Evolutionary conservation across 2,329 filamentous ascomycete genomes (phyloP).

Genomic region (Helotiales sp.): DNA sequence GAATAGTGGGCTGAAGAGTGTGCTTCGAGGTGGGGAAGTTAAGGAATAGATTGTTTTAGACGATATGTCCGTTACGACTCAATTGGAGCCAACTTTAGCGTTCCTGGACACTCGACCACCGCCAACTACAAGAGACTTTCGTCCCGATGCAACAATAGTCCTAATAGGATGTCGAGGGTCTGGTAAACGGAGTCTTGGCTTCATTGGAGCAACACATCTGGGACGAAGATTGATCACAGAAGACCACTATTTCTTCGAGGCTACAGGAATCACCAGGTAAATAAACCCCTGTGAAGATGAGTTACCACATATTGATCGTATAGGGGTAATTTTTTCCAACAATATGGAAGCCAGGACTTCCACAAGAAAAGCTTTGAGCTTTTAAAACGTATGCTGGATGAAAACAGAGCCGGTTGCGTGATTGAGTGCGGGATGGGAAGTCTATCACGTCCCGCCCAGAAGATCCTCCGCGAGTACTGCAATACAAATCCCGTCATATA

Average conservation of each 20-base stretch:
- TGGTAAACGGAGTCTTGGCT: conserved; percentile 73
- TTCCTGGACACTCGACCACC: conserved; percentile 23
- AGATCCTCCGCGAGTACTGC: conserved; percentile 62
- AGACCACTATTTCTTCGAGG: conserved; percentile 66
- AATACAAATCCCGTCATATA: conserved; percentile 70
- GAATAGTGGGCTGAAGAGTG: background rate
- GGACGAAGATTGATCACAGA: conserved; percentile 68
- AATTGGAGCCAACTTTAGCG: conserved; percentile 21
- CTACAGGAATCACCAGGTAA: conserved; percentile 49
- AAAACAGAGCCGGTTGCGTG: conserved; percentile 61
- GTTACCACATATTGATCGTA: background rate
- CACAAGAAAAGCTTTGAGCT: conserved; percentile 63
- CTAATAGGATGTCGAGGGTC: conserved; percentile 72
- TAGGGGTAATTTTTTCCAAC: conserved; percentile 62
- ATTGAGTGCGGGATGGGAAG: conserved; percentile 71
- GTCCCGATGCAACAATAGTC: conserved; percentile 65
- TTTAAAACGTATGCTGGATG: conserved; percentile 57
- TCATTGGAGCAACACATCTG: conserved; percentile 73
- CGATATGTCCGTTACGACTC: conserved; percentile 31
- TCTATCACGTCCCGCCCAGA: conserved; percentile 37
- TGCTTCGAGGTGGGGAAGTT: background rate
- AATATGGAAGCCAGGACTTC: conserved; percentile 61
- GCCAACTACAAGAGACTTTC: conserved; percentile 28
- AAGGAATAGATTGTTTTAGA: background rate
- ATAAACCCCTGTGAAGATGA: background rate